Evolutionary conservation across 139 green algal genomes (phyloP).

Genomic region (Pseudopediastrum boryanum): DNA sequence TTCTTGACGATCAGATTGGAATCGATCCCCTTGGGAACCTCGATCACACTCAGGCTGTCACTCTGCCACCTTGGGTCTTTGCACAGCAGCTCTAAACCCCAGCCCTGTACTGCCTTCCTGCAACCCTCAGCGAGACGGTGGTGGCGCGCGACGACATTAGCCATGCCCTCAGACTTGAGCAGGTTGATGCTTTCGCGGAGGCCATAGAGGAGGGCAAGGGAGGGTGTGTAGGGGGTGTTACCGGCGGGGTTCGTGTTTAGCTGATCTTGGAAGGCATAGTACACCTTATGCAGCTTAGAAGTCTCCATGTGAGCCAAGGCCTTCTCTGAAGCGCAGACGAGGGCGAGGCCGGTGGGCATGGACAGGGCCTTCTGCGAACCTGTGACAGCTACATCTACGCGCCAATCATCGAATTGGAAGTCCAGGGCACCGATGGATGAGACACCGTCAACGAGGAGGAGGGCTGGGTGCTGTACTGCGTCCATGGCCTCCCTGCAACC

Average conservation of each 20-base stretch:
- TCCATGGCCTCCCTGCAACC: conserved; percentile 76
- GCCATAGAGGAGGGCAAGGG: conserved; percentile 91
- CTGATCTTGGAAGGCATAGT: conserved; percentile 91
- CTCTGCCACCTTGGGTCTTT: conserved; percentile 80
- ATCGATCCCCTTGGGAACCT: conserved; percentile 88
- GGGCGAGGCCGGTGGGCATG: conserved; percentile 91
- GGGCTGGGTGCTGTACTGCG: conserved; percentile 73
- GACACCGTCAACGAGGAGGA: conserved; percentile 93
- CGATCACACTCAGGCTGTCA: conserved; percentile 93
- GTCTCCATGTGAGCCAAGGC: conserved; percentile 77
- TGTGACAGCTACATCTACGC: conserved; percentile 96
- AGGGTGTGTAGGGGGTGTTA: conserved; percentile 83
- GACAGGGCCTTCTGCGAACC: conserved; percentile 96
- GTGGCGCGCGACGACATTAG: conserved; percentile 88
- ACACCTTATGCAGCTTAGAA: conserved; percentile 75
- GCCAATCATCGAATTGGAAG: conserved; percentile 95
- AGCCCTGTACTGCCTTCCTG: conserved; percentile 84
- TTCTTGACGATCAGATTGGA: conserved; percentile 86
- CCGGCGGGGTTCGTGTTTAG: conserved; percentile 65
- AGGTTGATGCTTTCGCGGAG: conserved; percentile 74
- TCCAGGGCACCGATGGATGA: conserved; percentile 92
- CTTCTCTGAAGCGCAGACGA: conserved; percentile 87
- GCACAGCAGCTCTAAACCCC: conserved; percentile 94
- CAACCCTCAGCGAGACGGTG: conserved; percentile 81
- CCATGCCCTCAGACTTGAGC: conserved; percentile 84